phyloP scores from a whole-genome alignment of 2,329 filamentous ascomycete species.

The Cladosporium sp. region DNA sequence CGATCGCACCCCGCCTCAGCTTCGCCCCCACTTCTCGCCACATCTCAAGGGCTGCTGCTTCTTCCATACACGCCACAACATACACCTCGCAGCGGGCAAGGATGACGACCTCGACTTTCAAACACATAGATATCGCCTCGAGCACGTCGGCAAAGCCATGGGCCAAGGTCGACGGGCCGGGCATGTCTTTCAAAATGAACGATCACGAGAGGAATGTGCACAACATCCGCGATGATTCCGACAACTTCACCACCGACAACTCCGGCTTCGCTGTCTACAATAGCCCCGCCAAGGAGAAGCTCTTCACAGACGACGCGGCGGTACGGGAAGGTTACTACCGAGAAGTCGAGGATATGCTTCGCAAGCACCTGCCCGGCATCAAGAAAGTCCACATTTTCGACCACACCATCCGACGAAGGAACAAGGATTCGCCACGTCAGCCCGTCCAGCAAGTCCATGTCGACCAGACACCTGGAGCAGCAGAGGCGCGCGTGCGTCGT shows the following conservation, averaged over 20 bases:
- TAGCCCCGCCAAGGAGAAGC: slow-evolving; percentile 47
- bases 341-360: slow-evolving; percentile 55
- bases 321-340: slow-evolving; percentile 55
- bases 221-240: slow-evolving; percentile 48
- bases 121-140: slow-evolving; percentile 53
- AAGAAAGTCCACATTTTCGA: slow-evolving; percentile 64
- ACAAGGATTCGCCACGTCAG: slow-evolving; percentile 51
- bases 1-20: slow-evolving; percentile 1
- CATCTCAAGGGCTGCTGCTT: neutral
- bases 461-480: slow-evolving; percentile 61
- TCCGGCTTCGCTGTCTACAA: slow-evolving; percentile 53
- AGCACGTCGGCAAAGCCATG: slow-evolving; percentile 48
- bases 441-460: slow-evolving; percentile 67
- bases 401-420: slow-evolving; percentile 59
- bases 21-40: slow-evolving; percentile 8
- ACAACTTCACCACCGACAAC: slow-evolving; percentile 50
- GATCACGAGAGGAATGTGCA: slow-evolving; percentile 45
- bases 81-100: slow-evolving; percentile 21
- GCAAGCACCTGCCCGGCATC: slow-evolving; percentile 48
- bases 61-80: neutral
- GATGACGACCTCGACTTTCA: slow-evolving; percentile 55
- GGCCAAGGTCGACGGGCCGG: slow-evolving; percentile 58
- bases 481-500: slow-evolving; percentile 54
- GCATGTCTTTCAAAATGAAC: slow-evolving; percentile 46
- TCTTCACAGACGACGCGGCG: slow-evolving; percentile 50